phyloP scores from a whole-genome alignment of 768 basidiomycete species.

The Ramaria sp. region DNA sequence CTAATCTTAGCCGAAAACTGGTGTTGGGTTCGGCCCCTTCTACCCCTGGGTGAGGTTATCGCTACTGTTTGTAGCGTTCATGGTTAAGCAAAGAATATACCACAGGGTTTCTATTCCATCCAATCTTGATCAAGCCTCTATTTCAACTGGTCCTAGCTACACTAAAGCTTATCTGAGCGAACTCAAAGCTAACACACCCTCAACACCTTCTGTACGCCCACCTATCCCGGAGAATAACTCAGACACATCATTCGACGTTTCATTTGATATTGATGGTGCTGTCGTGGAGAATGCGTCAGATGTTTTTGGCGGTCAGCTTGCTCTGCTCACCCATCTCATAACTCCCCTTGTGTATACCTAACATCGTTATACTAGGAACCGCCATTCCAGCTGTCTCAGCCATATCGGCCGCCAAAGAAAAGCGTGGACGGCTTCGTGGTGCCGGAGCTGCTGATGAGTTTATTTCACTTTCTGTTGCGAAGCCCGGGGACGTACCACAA shows the following conservation, averaged over 20 bases:
- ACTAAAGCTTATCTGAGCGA: constrained; percentile 64
- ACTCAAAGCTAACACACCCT: constrained; percentile 68
- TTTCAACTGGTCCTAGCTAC: constrained; percentile 55
- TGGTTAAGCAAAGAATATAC: not conserved
- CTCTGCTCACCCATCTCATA: constrained; percentile 19
- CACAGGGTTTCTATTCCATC: constrained; percentile 31
- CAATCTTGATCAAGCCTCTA: constrained; percentile 44
- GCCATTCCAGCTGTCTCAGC: constrained; percentile 62
- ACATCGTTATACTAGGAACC: constrained; percentile 27
- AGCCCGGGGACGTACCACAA: constrained; percentile 38
- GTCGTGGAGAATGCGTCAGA: constrained; percentile 25
- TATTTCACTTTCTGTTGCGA: constrained; percentile 65
- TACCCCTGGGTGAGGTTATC: constrained; percentile 12
- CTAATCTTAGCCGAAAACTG: constrained; percentile 59
- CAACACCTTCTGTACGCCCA: constrained; percentile 27
- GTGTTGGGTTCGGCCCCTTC: constrained; percentile 44
- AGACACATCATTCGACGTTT: constrained; percentile 34
- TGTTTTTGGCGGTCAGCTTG: constrained; percentile 12
- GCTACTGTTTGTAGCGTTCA: not conserved
- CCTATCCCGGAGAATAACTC: constrained; percentile 28
- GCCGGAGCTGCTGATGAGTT: constrained; percentile 50
- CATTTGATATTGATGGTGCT: constrained; percentile 25
- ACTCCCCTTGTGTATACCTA: not conserved
- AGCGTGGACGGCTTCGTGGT: constrained; percentile 52
- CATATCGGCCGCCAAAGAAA: constrained; percentile 64